Evolutionary conservation across 2,329 filamentous ascomycete species (phyloP).

Genomic region (Gyromitra esculenta): DNA sequence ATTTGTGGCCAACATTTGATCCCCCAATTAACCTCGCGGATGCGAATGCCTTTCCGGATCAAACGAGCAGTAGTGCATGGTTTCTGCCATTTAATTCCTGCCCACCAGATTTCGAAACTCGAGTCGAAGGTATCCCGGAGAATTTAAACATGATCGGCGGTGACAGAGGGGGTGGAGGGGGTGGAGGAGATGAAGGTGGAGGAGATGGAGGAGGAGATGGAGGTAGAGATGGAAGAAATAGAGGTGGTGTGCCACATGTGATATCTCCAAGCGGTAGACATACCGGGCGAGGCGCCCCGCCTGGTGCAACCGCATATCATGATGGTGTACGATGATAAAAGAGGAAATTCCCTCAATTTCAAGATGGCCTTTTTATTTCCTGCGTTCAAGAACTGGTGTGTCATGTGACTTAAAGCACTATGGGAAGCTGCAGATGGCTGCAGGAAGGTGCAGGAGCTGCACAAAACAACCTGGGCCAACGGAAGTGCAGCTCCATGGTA

Average conservation of each 20-base stretch:
- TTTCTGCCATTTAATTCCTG: conserved; percentile 94
- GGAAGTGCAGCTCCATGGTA: conserved; percentile 44
- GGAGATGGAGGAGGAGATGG: conserved; percentile 19
- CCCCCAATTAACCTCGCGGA: conserved; percentile 62
- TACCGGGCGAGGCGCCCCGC: conserved; percentile 29
- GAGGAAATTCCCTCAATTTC: conserved; percentile 48
- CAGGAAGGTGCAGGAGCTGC: conserved; percentile 46
- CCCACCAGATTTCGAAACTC: conserved; percentile 67
- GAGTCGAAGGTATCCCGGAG: conserved; percentile 30
- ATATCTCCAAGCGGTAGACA: conserved; percentile 45
- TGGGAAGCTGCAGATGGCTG: conserved; percentile 49
- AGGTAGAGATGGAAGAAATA: conserved; percentile 34
- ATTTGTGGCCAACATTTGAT: conserved; percentile 57
- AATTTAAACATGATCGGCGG: conserved; percentile 42
- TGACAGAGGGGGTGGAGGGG: conserved; percentile 40
- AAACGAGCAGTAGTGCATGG: conserved; percentile 71
- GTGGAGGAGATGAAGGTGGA: conserved; percentile 31
- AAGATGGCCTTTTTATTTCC: conserved; percentile 48
- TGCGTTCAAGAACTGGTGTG: conserved; percentile 48
- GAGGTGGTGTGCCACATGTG: conserved; percentile 50
- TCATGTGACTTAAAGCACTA: conserved; percentile 52
- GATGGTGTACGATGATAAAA: conserved; percentile 53
- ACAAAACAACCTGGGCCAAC: conserved; percentile 46
- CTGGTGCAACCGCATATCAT: conserved; percentile 48
- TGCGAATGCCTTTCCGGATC: conserved; percentile 50